Percentiles rank a stretch among this genome's conserved stretches.
phyloP scores from a whole-genome alignment of 140 eudicot genomes.

The Erigeron philadelphicus region DNA sequence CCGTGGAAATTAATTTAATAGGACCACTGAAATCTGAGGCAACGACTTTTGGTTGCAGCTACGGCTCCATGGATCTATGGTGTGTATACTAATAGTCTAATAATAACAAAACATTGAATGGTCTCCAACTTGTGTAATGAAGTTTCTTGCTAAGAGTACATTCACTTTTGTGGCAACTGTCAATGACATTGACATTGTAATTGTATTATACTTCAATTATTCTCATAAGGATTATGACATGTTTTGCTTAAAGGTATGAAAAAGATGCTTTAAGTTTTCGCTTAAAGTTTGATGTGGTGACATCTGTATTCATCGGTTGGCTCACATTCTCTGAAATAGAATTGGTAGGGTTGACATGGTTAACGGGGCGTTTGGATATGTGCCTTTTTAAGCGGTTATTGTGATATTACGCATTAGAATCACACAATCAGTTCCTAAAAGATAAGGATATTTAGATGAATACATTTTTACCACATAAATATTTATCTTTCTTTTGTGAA shows the following conservation, averaged over 20 bases:
- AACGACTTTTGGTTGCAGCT: neutral
- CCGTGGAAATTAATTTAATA: constrained; percentile 4
- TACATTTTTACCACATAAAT: neutral
- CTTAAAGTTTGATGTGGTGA: constrained; percentile 8
- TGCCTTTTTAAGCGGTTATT: neutral
- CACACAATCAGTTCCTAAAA: neutral
- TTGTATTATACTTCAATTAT: neutral
- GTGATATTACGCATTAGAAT: neutral
- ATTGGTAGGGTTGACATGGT: neutral
- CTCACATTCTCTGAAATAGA: constrained; percentile 3
- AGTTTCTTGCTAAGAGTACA: neutral
- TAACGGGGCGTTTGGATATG: constrained; percentile 5
- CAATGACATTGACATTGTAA: neutral
- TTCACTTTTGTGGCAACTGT: constrained; percentile 23
- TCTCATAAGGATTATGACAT: constrained; percentile 11
- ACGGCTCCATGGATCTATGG: constrained; percentile 6
- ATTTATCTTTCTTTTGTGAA: too few species aligned
- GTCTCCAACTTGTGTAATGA: constrained; percentile 14
- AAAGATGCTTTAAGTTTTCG: neutral
- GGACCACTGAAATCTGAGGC: constrained; percentile 6
- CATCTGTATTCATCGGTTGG: constrained; percentile 11
- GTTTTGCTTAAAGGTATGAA: constrained; percentile 14
- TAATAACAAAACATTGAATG: constrained; percentile 8
- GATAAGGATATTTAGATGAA: neutral
- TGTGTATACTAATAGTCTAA: neutral